Conservation (phyloP, 352 stramenopile genomes). For the Phytophthora hibernalis region DNA sequence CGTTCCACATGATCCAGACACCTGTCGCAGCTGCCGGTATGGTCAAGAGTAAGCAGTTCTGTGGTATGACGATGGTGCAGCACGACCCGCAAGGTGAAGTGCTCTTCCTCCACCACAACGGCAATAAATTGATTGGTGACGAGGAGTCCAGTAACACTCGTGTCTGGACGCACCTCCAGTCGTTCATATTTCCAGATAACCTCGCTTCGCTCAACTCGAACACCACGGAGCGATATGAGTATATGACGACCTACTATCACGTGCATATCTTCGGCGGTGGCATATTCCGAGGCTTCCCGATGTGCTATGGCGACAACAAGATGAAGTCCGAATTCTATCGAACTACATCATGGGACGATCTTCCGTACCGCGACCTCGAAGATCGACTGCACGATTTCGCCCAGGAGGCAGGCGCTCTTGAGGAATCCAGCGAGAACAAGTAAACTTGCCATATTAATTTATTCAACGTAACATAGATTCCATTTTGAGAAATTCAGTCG, state of each 20-base stretch:
- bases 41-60: constrained; percentile 48
- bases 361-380: constrained; percentile 31
- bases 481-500: background rate
- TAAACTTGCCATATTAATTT: constrained; percentile 14
- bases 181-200: constrained; percentile 30
- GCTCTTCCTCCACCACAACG: constrained; percentile 61
- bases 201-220: constrained; percentile 7
- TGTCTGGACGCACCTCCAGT: constrained; percentile 36
- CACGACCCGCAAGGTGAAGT: constrained; percentile 43
- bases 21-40: constrained; percentile 43
- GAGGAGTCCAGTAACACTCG: constrained; percentile 20
- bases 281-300: constrained; percentile 15
- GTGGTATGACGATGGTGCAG: constrained; percentile 63
- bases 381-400: constrained; percentile 20
- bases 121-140: constrained; percentile 41
- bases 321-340: constrained; percentile 37
- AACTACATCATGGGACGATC: constrained; percentile 17
- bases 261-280: constrained; percentile 28
- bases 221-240: constrained; percentile 24
- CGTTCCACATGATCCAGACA: constrained; percentile 59
- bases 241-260: constrained; percentile 29
- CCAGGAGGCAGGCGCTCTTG: constrained; percentile 17
- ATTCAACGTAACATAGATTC: constrained; percentile 9
- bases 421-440: constrained; percentile 4
- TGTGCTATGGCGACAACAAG: constrained; percentile 38